phyloP scores from a whole-genome alignment of 2,329 filamentous ascomycete genomes.

The Epichloe elymi region DNA sequence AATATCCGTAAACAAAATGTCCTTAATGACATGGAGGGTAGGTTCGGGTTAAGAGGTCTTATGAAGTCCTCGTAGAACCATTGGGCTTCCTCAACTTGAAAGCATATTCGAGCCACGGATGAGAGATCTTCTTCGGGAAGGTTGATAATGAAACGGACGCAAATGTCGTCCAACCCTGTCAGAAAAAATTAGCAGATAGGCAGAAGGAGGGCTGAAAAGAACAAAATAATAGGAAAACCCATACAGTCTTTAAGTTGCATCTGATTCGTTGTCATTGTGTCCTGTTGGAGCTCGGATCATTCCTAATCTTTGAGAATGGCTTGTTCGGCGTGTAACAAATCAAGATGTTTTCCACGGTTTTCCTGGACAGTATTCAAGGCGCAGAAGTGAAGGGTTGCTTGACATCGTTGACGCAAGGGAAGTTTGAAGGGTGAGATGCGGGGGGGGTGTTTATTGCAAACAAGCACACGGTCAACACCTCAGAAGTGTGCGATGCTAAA shows the following conservation, averaged over 20 bases:
- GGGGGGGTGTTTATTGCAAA: not conserved
- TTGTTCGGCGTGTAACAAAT: not conserved
- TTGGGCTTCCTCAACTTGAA: constrained; percentile 97
- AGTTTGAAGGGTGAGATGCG: not conserved
- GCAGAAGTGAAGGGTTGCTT: constrained; percentile 18
- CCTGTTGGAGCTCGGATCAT: constrained; percentile 14
- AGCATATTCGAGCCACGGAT: constrained; percentile 88
- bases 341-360: constrained; percentile 18
- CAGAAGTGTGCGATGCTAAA: not conserved
- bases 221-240: constrained; percentile 12
- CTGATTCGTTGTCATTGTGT: constrained; percentile 60
- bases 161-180: constrained; percentile 88
- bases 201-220: not conserved
- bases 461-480: not conserved
- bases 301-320: not conserved
- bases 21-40: constrained; percentile 76
- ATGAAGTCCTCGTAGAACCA: constrained; percentile 99
- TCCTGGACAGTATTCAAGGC: constrained; percentile 16
- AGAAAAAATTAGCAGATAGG: constrained; percentile 12
- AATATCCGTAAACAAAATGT: constrained; percentile 85
- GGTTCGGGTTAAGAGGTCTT: constrained; percentile 68
- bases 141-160: constrained; percentile 96
- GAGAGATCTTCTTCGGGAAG: constrained; percentile 82
- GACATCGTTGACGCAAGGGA: constrained; percentile 15
- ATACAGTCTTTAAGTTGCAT: constrained; percentile 86